These are phyloP conservation scores for Pouteria campechiana DNA, from an alignment of 179 eudicot species.

Conservation along the genomic window DNA sequence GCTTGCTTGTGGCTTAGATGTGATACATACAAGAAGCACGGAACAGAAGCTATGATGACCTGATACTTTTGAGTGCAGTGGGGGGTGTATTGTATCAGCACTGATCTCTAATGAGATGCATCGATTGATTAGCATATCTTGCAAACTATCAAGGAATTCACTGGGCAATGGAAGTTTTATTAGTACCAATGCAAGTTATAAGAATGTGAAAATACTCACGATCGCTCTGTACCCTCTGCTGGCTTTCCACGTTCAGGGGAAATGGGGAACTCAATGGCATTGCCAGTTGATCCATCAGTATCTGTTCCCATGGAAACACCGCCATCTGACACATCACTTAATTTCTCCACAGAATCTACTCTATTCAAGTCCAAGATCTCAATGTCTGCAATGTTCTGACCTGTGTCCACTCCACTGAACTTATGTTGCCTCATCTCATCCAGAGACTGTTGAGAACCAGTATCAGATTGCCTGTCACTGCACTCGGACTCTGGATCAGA, in stretches of 20 bases:
- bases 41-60: too few relatives aligned
- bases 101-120: too few relatives aligned
- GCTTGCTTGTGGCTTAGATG: too few relatives aligned
- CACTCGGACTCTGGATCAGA: conserved; percentile 26
- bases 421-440: conserved; percentile 14
- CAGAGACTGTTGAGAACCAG: conserved; percentile 14
- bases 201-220: too few relatives aligned
- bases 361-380: conserved; percentile 8
- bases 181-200: too few relatives aligned
- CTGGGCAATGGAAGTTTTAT: too few relatives aligned
- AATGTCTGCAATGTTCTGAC: conserved; percentile 10
- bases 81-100: too few relatives aligned
- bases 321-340: conserved; percentile 35
- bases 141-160: too few relatives aligned
- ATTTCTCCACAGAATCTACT: conserved; percentile 31
- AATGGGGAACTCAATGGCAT: conserved; percentile 12
- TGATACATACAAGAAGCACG: too few relatives aligned
- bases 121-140: too few relatives aligned
- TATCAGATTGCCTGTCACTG: conserved; percentile 15
- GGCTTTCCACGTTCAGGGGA: conserved; percentile 17
- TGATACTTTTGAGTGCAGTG: too few relatives aligned
- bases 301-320: conserved; percentile 39
- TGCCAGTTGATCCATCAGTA: conserved; percentile 39
- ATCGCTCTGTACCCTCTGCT: conserved; percentile 11
- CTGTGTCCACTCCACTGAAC: conserved; percentile 7